A percentile compares a stretch with the other conserved stretches of the same genome.
Evolutionary conservation across 352 stramenopile genomes (phyloP).

Genomic region (Peronospora destructor): DNA sequence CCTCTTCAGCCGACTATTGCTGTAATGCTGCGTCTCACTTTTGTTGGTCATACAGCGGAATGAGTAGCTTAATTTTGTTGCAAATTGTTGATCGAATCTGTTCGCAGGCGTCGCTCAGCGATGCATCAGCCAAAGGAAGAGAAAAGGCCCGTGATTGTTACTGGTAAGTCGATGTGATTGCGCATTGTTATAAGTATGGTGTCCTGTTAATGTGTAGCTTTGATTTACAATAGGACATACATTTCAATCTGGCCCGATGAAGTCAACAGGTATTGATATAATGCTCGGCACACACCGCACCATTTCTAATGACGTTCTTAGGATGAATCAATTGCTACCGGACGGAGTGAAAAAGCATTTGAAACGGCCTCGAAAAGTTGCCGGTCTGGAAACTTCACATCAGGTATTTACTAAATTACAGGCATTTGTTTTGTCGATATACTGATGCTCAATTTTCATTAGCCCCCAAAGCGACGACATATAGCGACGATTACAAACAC

Average conservation of each 20-base stretch:
- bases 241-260: slow-evolving; percentile 41
- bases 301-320: slow-evolving; percentile 11
- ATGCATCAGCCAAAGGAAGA: slow-evolving; percentile 46
- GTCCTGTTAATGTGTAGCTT: neutral
- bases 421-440: neutral
- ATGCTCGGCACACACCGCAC: neutral
- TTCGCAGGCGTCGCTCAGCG: slow-evolving; percentile 36
- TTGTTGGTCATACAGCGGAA: neutral
- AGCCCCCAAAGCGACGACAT: slow-evolving; percentile 44
- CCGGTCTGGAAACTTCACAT: slow-evolving; percentile 18
- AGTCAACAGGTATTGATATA: slow-evolving; percentile 29
- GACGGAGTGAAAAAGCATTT: slow-evolving; percentile 60
- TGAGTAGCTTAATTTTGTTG: neutral
- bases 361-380: slow-evolving; percentile 39
- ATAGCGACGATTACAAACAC: slow-evolving; percentile 63
- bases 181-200: neutral
- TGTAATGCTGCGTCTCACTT: slow-evolving; percentile 15
- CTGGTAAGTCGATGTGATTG: slow-evolving; percentile 28
- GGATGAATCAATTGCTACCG: slow-evolving; percentile 37
- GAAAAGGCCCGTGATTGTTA: slow-evolving; percentile 55
- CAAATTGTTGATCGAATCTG: neutral
- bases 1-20: slow-evolving; percentile 36
- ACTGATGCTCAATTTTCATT: neutral
- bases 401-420: slow-evolving; percentile 22
- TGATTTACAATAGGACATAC: slow-evolving; percentile 36